Conservation (phyloP, 2,329 filamentous ascomycete species). For the Myriosclerotinia duriaeana region DNA sequence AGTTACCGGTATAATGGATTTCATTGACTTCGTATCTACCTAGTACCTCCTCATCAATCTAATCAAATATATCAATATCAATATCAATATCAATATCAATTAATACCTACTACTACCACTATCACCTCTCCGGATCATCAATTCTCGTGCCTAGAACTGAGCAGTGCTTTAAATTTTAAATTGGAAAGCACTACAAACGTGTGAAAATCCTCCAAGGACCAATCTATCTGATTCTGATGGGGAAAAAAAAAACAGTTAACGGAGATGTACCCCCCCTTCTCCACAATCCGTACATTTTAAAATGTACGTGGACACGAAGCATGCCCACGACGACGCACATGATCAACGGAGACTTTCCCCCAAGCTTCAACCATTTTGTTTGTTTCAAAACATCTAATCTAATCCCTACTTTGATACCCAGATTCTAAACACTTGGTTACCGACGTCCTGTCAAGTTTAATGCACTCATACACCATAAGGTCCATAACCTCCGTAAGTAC, state of each 20-base stretch:
- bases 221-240: not conserved
- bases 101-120: not conserved
- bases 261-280: not conserved
- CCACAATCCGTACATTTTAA: slow-evolving; percentile 1
- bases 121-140: slow-evolving; percentile 1
- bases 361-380: not conserved
- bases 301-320: slow-evolving; percentile 7
- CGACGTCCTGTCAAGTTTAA: too few relatives aligned
- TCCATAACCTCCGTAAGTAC: not conserved
- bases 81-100: not conserved
- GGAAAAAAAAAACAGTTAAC: not conserved
- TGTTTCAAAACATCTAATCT: slow-evolving; percentile 7
- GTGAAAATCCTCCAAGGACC: too few relatives aligned
- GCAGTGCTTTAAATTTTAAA: not conserved
- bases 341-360: not conserved
- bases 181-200: not conserved
- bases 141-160: not conserved
- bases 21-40: not conserved
- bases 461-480: not conserved
- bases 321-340: not conserved
- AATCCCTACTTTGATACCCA: not conserved
- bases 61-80: not conserved
- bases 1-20: too few relatives aligned
- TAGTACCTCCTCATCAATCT: not conserved
- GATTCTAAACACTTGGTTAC: not conserved